phyloP scores from a whole-genome alignment of 106 monocot species.

The Phalaenopsis aphrodite region DNA sequence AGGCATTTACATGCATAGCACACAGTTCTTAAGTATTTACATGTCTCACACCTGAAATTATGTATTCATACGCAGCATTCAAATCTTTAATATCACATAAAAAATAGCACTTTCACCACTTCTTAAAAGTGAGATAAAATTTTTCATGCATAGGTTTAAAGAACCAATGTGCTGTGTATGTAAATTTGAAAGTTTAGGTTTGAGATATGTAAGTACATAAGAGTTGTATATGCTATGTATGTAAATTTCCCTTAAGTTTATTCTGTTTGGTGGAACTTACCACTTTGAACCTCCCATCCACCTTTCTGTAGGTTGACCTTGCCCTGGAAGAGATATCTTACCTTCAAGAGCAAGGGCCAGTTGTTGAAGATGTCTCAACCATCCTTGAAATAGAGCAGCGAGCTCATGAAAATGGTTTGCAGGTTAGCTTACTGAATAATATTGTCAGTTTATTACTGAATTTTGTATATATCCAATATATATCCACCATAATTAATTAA shows the following conservation, averaged over 20 bases:
- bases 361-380: conserved; percentile 62
- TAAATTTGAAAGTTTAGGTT: too few species aligned
- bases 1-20: too few species aligned
- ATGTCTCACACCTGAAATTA: too few species aligned
- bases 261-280: conserved; percentile 2
- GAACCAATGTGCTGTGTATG: too few species aligned
- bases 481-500: background rate
- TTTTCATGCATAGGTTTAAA: too few species aligned
- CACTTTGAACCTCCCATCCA: background rate
- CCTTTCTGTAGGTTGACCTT: conserved; percentile 68
- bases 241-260: background rate
- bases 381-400: conserved; percentile 97
- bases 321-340: conserved; percentile 82
- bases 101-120: too few species aligned
- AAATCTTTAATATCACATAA: too few species aligned
- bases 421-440: conserved; percentile 35
- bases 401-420: conserved; percentile 99
- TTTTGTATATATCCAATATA: background rate
- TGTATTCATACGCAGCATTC: too few species aligned
- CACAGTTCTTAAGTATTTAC: too few species aligned
- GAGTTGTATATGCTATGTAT: too few species aligned
- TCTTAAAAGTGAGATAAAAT: too few species aligned
- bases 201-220: too few species aligned
- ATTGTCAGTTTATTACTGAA: background rate
- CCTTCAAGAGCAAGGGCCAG: conserved; percentile 81